phyloP scores from a whole-genome alignment of 805 yeast genomes.

The Hemisphaericaspora nanyangensis region DNA sequence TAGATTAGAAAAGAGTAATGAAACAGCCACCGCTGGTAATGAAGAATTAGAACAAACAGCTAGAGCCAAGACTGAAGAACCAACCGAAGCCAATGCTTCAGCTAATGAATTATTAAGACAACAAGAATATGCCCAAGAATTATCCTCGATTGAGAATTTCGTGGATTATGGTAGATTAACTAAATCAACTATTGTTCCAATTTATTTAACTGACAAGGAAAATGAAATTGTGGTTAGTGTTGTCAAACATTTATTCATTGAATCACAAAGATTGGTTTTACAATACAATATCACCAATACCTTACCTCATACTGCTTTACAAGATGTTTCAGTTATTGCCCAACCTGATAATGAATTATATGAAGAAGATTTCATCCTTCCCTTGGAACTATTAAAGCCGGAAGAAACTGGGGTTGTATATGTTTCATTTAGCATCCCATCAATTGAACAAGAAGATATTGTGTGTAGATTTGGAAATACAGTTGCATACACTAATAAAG shows the following conservation, averaged over 20 bases:
- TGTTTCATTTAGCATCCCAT: conserved; percentile 67
- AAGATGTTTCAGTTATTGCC: conserved; percentile 68
- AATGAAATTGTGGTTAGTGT: conserved; percentile 89
- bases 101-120: conserved; percentile 39
- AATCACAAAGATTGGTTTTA: conserved; percentile 63
- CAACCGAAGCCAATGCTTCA: conserved; percentile 11
- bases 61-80: conserved; percentile 3
- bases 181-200: conserved; percentile 57
- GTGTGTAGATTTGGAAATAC: conserved; percentile 56
- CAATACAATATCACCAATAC: conserved; percentile 88
- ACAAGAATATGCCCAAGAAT: conserved; percentile 67
- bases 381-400: conserved; percentile 71
- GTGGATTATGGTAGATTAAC: conserved; percentile 69
- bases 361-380: conserved; percentile 68
- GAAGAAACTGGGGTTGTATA: conserved; percentile 70
- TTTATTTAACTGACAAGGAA: conserved; percentile 82
- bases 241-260: conserved; percentile 73
- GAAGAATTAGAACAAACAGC: conserved; percentile 6
- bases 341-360: conserved; percentile 57
- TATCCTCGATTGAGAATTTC: conserved; percentile 70
- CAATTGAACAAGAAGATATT: conserved; percentile 27
- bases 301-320: conserved; percentile 69
- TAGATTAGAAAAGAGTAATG: conserved; percentile 27
- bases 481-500: conserved; percentile 72
- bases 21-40: conserved; percentile 16